Evolutionary conservation across 148 eudicot species (phyloP).

Genomic region (Vaccinium vitisidaea): DNA sequence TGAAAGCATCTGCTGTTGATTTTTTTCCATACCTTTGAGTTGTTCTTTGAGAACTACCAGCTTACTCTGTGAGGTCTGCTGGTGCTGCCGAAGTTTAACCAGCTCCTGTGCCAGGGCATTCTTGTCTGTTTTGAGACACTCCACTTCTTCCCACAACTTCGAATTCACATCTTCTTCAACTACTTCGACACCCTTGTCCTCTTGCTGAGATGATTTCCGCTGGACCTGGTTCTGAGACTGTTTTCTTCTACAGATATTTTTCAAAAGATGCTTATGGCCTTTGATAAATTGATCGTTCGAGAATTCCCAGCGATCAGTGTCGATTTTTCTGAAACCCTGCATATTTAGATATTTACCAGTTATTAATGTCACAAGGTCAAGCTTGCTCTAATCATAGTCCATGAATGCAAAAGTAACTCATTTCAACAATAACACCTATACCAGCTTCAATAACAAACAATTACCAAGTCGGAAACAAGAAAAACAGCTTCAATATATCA

Average conservation of each 20-base stretch:
- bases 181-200: constrained; percentile 25
- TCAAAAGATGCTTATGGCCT: constrained; percentile 67
- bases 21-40: constrained; percentile 74
- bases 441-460: neutral
- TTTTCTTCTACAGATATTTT: constrained; percentile 62
- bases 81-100: constrained; percentile 53
- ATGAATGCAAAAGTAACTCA: neutral
- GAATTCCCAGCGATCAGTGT: constrained; percentile 76
- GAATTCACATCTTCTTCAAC: constrained; percentile 37
- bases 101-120: constrained; percentile 64
- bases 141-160: constrained; percentile 65
- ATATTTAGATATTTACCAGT: neutral
- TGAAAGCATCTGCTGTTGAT: constrained; percentile 82
- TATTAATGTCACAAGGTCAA: neutral
- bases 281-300: constrained; percentile 61
- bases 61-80: constrained; percentile 58
- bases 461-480: neutral
- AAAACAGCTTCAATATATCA: neutral
- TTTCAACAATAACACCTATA: neutral
- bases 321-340: constrained; percentile 85
- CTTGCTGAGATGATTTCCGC: constrained; percentile 26
- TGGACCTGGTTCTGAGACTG: constrained; percentile 39
- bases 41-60: constrained; percentile 55
- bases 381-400: neutral
- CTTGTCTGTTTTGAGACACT: constrained; percentile 64